Evolutionary conservation across 1,284 basidiomycete genomes (phyloP).

Genomic region (Marasmius oreades): DNA sequence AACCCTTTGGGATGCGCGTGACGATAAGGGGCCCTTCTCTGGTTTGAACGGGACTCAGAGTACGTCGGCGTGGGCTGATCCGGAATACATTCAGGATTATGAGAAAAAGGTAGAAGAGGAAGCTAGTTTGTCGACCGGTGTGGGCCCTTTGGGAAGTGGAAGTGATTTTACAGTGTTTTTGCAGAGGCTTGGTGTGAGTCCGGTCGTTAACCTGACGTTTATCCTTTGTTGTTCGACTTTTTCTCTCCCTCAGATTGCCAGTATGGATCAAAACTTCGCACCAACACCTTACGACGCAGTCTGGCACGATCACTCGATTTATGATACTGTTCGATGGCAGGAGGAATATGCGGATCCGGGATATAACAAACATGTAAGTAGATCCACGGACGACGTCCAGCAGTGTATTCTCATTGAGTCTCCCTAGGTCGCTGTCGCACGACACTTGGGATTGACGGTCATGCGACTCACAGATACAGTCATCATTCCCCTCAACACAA

Average conservation of each 20-base stretch:
- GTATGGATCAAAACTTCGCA: conserved; percentile 39
- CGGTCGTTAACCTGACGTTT: conserved; percentile 26
- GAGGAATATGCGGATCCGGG: conserved; percentile 73
- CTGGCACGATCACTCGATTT: conserved; percentile 81
- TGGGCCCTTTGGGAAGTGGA: conserved; percentile 47
- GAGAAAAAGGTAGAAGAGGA: conserved; percentile 22
- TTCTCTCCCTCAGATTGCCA: conserved; percentile 38
- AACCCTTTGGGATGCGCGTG: conserved; percentile 63
- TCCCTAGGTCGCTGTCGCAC: conserved; percentile 33
- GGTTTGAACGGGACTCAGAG: conserved; percentile 24
- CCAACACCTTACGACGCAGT: conserved; percentile 53
- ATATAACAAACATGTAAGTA: conserved; percentile 64
- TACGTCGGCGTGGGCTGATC: conserved; percentile 29
- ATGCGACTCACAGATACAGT: conserved; percentile 62
- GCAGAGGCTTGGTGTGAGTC: conserved; percentile 35
- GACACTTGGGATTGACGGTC: conserved; percentile 57
- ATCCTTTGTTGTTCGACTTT: conserved; percentile 16
- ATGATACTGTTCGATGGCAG: conserved; percentile 75
- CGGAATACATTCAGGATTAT: conserved; percentile 25
- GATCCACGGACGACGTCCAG: conserved; percentile 1
- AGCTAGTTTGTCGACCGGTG: conserved; percentile 18
- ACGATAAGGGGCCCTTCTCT: conserved; percentile 51
- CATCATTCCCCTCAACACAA: conserved; percentile 70
- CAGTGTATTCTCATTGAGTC: not conserved
- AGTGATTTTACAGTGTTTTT: conserved; percentile 75